Evolutionary conservation across 345 rosid species (phyloP), one percentile per base, ranked within the genome.

Genomic region (Noccaea caerulescens): DNA sequence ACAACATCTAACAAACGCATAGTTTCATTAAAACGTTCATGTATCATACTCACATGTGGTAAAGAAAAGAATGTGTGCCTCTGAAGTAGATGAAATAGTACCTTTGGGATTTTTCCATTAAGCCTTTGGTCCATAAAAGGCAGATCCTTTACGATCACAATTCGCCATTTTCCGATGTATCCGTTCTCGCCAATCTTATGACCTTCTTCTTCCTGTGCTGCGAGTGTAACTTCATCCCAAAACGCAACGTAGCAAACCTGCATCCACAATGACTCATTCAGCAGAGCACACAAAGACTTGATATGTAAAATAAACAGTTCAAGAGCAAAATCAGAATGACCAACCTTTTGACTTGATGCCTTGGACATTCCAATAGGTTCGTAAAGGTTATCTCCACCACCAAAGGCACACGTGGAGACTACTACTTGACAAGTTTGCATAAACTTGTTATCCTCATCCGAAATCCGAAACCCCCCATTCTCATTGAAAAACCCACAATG

Each of bases 21-120:
- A 42, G 12, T 71, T 44, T 46, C 42, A 49, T 69, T 37, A 58
- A 16, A 53, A 59, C 42, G 38, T 42, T 37, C 54, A 52, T 50
- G 25, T 6, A 52, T 6, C 6, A 41, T 10, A 20, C 34, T 38
- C 7, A 33, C 3, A 2, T 10, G 63, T 3, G 4, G 32, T 49
- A 65, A 10, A 8, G 14, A 38, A 12, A 39, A 66, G 6, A 65
- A 32, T 12, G 4, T 41, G 25, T 37, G 54, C 5, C 12, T 18
- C 10, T 23, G 52, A 72, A 59, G 60, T 34, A 36, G 32, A 44
- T 8, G 18, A 20, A 63, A 8, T 3, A 32, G 18, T 88, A 91
- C 98, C 97, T 93, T 93, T 68, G 98, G 98, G 65, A 93, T 89
- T 84, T 93, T 93, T 30, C 98, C 98, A 75, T 93, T 93, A 77